Evolutionary conservation across 257 asterid species (phyloP).

Genomic region (Parsonsia alboflavescens): DNA sequence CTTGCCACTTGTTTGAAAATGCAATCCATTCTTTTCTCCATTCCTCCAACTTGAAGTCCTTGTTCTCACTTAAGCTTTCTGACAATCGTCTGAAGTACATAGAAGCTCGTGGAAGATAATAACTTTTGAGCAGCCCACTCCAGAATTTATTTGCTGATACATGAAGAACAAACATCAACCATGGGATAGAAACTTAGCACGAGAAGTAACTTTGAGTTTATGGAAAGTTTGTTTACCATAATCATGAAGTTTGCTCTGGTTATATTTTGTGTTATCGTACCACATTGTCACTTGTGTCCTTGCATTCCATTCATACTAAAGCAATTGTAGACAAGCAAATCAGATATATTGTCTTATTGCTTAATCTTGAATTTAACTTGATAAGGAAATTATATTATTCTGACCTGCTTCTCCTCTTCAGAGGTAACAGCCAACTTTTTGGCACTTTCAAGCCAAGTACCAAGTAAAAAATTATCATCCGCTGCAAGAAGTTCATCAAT

Average conservation of each 20-base stretch:
- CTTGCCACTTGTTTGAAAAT: slow-evolving; percentile 80
- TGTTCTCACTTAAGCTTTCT: slow-evolving; percentile 47
- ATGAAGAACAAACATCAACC: slow-evolving; percentile 7
- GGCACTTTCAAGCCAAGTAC: slow-evolving; percentile 90
- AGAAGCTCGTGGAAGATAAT: slow-evolving; percentile 88
- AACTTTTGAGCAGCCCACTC: slow-evolving; percentile 70
- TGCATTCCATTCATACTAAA: slow-evolving; percentile 93
- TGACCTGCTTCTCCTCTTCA: slow-evolving; percentile 70
- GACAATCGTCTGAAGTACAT: slow-evolving; percentile 58
- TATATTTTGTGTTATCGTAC: slow-evolving; percentile 61
- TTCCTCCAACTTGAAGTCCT: slow-evolving; percentile 55
- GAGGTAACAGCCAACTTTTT: slow-evolving; percentile 51
- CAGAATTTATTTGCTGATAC: slow-evolving; percentile 85
- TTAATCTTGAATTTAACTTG: background rate
- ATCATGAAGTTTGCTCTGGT: slow-evolving; percentile 84
- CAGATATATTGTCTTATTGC: background rate
- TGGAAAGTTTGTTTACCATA: slow-evolving; percentile 44
- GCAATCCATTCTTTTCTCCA: slow-evolving; percentile 94
- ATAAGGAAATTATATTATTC: slow-evolving; percentile 3
- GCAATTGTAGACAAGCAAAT: background rate
- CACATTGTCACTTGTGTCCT: slow-evolving; percentile 98
- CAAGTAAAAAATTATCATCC: slow-evolving; percentile 80
- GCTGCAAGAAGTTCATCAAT: slow-evolving; percentile 80
- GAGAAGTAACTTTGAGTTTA: background rate
- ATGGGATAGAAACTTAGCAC: background rate